A percentile compares a stretch with the other conserved stretches of the same genome.
Conservation (phyloP, 129 eudicot genomes). For the Tanacetum coccineum region DNA sequence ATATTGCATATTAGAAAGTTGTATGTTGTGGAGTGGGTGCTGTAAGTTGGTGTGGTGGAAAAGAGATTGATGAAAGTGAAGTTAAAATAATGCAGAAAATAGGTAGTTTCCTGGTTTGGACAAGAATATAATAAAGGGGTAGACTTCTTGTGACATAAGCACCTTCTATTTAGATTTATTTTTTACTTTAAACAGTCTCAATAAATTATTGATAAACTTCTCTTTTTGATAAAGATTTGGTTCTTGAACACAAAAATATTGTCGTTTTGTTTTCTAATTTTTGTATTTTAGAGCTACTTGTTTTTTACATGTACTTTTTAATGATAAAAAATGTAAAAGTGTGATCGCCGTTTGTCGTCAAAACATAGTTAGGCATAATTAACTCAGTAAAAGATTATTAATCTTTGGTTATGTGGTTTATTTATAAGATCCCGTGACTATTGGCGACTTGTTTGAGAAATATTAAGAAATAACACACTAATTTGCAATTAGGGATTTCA, state of each 20-base stretch:
- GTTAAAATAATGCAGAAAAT: slow-evolving; percentile 23
- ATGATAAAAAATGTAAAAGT: too few relatives aligned
- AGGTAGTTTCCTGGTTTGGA: slow-evolving; percentile 29
- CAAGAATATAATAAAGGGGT: slow-evolving; percentile 34
- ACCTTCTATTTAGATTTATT: neutral
- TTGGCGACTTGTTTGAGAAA: too few relatives aligned
- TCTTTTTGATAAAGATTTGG: neutral
- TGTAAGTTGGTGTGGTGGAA: neutral
- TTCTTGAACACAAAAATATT: neutral
- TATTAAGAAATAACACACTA: too few relatives aligned
- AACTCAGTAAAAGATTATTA: too few relatives aligned
- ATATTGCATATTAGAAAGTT: accelerated
- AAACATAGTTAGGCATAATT: too few relatives aligned
- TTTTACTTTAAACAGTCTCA: neutral
- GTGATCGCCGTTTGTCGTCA: too few relatives aligned
- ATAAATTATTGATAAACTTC: slow-evolving; percentile 10
- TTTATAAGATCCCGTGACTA: too few relatives aligned
- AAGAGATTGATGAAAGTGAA: slow-evolving; percentile 4
- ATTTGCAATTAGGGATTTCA: too few relatives aligned
- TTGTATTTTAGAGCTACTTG: too few relatives aligned
- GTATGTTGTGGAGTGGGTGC: neutral
- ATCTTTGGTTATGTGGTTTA: too few relatives aligned
- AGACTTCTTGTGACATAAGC: slow-evolving; percentile 27
- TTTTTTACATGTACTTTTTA: too few relatives aligned
- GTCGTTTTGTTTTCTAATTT: neutral